Evolutionary conservation across 2,329 filamentous ascomycete species (phyloP), one percentile per base, ranked within the genome.

Genomic region (Aspergillus latus): DNA sequence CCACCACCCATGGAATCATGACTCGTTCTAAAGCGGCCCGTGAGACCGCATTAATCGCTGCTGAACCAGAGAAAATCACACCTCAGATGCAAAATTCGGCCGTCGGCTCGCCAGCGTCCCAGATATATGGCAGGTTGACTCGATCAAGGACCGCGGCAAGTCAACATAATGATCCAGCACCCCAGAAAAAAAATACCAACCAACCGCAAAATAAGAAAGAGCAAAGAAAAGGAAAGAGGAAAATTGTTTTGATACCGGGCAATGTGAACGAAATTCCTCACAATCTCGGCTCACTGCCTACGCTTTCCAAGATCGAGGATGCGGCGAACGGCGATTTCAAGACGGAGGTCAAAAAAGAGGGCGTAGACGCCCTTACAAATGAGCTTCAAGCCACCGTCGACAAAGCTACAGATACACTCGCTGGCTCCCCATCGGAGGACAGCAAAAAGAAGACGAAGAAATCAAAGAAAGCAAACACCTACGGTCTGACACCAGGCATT

Each of bases 401-500:
- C 55, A 64, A 61, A 36, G 54, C 65, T 44, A 56, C 61, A 55
- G 29, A 56, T 44, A 58, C 28, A 16, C n/a, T 29, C 44, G 21
- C 43, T 49, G 16, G 29, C n/a, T 7, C 42, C 7, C 10, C 9
- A 15, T 34, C 16, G 40, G 49, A 37, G 16, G 36, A 32, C 10
- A 53, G 21, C 21, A 21, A 21, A 21, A 21, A 48, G 28, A 45
- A 49, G 34, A 53, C 42, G 15, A 45, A 49, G 16, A 58, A 52
- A 29, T 46, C 37, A 10, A 59, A 59, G 36, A 69, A 65, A 58
- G 55, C 59, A 44, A 64, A 72, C 50, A 74, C 74, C 2, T 85
- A 85, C 55, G 78, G 81, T 10, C 66, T 85, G 29, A 84, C 77
- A 2, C 82, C 82, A 28, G 82, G 83, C 7, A 15, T 62, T 36